phyloP scores from a whole-genome alignment of 352 stramenopile genomes.

The Phytophthora niederhauseri region DNA sequence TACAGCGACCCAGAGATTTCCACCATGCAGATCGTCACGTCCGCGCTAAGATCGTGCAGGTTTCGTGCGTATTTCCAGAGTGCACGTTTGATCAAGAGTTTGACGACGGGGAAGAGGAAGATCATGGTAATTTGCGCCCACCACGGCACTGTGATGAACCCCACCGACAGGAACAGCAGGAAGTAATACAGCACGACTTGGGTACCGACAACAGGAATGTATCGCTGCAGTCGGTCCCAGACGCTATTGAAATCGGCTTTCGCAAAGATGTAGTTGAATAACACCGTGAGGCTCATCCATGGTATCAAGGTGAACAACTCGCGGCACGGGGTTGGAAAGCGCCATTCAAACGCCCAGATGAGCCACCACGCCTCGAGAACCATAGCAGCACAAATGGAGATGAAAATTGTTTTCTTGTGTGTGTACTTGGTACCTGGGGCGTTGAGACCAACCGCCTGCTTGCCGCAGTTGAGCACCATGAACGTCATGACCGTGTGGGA shows the following conservation, averaged over 20 bases:
- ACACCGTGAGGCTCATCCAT: conserved; percentile 11
- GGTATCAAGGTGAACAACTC: conserved; percentile 11
- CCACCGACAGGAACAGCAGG: conserved; percentile 23
- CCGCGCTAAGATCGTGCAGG: conserved; percentile 30
- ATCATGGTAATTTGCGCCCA: conserved; percentile 21
- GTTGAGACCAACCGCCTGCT: conserved; percentile 12
- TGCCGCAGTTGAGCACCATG: not conserved
- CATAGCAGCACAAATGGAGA: conserved; percentile 7
- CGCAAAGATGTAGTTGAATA: conserved; percentile 11
- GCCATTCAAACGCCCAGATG: conserved; percentile 12
- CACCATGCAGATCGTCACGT: conserved; percentile 34
- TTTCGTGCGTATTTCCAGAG: conserved; percentile 26
- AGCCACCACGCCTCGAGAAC: conserved; percentile 18
- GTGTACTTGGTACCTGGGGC: conserved; percentile 11
- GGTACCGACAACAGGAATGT: conserved; percentile 18
- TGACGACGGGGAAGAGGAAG: conserved; percentile 26
- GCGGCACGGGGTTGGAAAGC: conserved; percentile 19
- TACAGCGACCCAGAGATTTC: conserved; percentile 38
- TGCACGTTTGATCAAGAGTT: conserved; percentile 26
- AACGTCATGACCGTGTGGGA: conserved; percentile 6
- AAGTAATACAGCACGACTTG: conserved; percentile 30
- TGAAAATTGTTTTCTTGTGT: conserved; percentile 14
- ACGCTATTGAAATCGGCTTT: conserved; percentile 7
- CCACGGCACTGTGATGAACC: conserved; percentile 13
- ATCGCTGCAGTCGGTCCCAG: conserved; percentile 6